Conservation (phyloP, 768 basidiomycete genomes). For the Tulasnella sp. region DNA sequence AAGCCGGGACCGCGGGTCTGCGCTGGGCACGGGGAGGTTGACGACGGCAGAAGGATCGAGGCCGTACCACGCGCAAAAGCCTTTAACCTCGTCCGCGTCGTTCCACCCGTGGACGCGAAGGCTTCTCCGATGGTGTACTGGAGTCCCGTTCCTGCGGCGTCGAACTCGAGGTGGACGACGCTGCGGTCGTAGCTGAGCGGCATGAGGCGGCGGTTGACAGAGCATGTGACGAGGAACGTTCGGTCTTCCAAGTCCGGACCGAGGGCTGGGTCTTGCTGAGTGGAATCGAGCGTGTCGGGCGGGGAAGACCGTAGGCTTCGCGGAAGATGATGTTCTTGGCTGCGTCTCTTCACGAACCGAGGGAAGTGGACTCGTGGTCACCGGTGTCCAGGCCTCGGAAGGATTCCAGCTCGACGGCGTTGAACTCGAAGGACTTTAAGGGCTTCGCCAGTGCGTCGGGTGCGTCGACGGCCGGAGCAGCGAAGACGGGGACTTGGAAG, state of each 20-base stretch:
- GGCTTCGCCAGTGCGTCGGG: constrained; percentile 24
- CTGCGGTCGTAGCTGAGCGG: constrained; percentile 95
- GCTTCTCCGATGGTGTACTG: constrained; percentile 96
- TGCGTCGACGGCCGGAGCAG: constrained; percentile 26
- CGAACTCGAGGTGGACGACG: constrained; percentile 97
- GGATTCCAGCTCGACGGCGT: constrained; percentile 39
- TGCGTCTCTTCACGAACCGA: constrained; percentile 70
- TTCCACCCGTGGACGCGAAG: constrained; percentile 96
- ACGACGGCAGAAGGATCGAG: constrained; percentile 68
- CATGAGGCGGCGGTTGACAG: constrained; percentile 88
- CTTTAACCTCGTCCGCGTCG: constrained; percentile 71
- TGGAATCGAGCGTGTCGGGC: constrained; percentile 24
- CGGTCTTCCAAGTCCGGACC: constrained; percentile 81
- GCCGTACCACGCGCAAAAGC: constrained; percentile 90
- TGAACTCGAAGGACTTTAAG: constrained; percentile 50
- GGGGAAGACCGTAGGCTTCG: constrained; percentile 53
- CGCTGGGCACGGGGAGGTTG: constrained; percentile 57
- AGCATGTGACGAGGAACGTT: constrained; percentile 87
- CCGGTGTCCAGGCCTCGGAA: constrained; percentile 34
- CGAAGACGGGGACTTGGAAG: constrained; percentile 39
- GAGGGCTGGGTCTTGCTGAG: constrained; percentile 52
- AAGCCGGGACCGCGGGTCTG: constrained; percentile 37
- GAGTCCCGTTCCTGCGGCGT: constrained; percentile 81
- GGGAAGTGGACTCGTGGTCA: constrained; percentile 46
- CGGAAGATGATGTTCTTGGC: constrained; percentile 87